A percentile compares a stretch with the other conserved stretches of the same genome.
These are phyloP conservation scores for Megacollybia platyphylla DNA, from an alignment of 1,284 basidiomycete species.

Conservation along the genomic window DNA sequence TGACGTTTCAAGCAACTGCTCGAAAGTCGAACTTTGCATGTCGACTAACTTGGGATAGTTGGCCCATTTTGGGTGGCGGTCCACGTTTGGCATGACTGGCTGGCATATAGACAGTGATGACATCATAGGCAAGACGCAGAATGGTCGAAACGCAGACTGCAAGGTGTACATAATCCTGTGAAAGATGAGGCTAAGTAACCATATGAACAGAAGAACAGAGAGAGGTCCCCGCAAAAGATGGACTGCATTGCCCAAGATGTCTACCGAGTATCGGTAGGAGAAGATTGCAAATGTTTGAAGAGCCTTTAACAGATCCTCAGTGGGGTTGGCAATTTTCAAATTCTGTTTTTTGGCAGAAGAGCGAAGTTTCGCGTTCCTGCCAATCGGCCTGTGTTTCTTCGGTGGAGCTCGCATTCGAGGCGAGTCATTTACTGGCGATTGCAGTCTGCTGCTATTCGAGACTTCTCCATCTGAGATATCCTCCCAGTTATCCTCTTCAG, in stretches of 20 bases:
- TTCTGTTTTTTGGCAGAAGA: too few relatives aligned
- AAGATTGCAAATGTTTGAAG: too few relatives aligned
- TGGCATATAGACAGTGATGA: slow-evolving; percentile 25
- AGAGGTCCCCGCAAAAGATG: slow-evolving; percentile 42
- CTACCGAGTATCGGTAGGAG: slow-evolving; percentile 26
- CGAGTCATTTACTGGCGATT: too few relatives aligned
- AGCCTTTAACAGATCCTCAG: too few relatives aligned
- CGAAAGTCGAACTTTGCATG: slow-evolving; percentile 47
- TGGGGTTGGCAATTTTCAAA: too few relatives aligned
- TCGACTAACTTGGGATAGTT: slow-evolving; percentile 50
- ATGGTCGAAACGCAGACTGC: slow-evolving; percentile 32
- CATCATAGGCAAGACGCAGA: slow-evolving; percentile 50
- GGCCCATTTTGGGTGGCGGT: slow-evolving; percentile 18
- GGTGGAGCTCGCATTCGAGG: too few relatives aligned
- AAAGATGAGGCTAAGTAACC: slow-evolving; percentile 30
- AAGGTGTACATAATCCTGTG: slow-evolving; percentile 25
- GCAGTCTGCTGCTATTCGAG: too few relatives aligned
- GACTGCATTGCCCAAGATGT: slow-evolving; percentile 31
- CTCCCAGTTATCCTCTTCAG: too few relatives aligned
- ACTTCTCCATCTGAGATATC: too few relatives aligned
- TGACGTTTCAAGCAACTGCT: slow-evolving; percentile 44
- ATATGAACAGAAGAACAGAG: slow-evolving; percentile 37
- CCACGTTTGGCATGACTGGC: neutral
- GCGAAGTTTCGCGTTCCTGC: too few relatives aligned
- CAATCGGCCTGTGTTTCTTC: too few relatives aligned